phyloP scores from a whole-genome alignment of 225 moss, liverwort and hornwort species.

The Anthoceros angustus region DNA sequence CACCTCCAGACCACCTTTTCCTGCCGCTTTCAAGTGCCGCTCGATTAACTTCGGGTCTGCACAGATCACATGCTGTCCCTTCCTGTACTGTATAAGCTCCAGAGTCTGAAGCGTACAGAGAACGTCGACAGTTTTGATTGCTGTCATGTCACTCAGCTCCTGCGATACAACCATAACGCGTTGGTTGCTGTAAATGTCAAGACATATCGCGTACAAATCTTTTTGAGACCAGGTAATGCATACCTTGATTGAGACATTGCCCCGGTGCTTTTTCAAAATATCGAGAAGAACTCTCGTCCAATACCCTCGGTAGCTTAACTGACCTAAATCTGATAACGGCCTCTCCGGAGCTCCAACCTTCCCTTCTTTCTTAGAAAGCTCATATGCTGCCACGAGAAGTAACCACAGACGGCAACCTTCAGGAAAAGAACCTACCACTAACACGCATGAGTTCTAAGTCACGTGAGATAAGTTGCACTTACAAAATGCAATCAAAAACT shows the following conservation, averaged over 20 bases:
- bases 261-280: constrained; percentile 86
- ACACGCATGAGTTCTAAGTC: background rate
- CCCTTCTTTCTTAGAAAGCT: constrained; percentile 82
- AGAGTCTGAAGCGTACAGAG: constrained; percentile 75
- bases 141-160: constrained; percentile 98
- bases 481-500: constrained; percentile 85
- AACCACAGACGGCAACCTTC: background rate
- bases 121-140: constrained; percentile 92
- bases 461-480: constrained; percentile 9
- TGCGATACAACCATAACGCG: constrained; percentile 9
- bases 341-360: constrained; percentile 93
- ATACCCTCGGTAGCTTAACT: constrained; percentile 82
- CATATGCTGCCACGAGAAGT: constrained; percentile 31
- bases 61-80: constrained; percentile 97
- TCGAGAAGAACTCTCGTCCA: constrained; percentile 92
- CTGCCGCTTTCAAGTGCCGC: constrained; percentile 84
- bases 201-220: background rate
- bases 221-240: background rate
- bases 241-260: constrained; percentile 97
- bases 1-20: constrained; percentile 79
- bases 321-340: constrained; percentile 82
- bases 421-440: background rate
- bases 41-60: constrained; percentile 91
- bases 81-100: constrained; percentile 89
- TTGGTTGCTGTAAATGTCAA: background rate